These are phyloP conservation scores for Spathaspora arborariae DNA, from an alignment of 805 yeast species.

Conservation along the genomic window DNA sequence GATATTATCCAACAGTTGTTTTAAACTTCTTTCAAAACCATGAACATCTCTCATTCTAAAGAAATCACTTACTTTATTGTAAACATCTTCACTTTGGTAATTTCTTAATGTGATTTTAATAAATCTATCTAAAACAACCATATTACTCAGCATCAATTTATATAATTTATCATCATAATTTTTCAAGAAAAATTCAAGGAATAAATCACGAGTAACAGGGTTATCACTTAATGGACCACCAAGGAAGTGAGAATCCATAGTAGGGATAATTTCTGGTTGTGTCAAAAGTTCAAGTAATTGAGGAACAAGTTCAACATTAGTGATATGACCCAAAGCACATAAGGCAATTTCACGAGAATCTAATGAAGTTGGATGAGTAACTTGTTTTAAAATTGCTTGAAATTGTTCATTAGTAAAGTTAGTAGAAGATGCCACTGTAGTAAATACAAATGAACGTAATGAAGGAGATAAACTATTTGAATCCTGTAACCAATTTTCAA, in stretches of 20 bases:
- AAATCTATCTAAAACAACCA: constrained; percentile 50
- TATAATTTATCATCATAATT: constrained; percentile 45
- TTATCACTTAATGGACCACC: constrained; percentile 47
- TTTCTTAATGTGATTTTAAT: constrained; percentile 36
- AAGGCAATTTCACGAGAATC: constrained; percentile 59
- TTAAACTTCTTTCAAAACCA: constrained; percentile 53
- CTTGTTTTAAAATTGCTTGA: constrained; percentile 43
- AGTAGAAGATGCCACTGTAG: constrained; percentile 39
- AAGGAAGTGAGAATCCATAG: constrained; percentile 58
- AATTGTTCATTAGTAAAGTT: constrained; percentile 29
- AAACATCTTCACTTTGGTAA: constrained; percentile 33
- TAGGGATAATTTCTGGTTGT: constrained; percentile 43
- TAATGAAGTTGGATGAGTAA: constrained; percentile 46
- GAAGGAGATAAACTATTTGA: constrained; percentile 38
- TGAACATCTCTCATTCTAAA: constrained; percentile 30
- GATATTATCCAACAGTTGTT: constrained; percentile 55
- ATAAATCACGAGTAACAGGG: constrained; percentile 34
- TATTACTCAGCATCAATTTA: constrained; percentile 43
- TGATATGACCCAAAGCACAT: constrained; percentile 48
- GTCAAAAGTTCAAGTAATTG: constrained; percentile 38
- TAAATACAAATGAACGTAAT: constrained; percentile 39
- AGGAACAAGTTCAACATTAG: constrained; percentile 32
- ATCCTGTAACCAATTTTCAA: constrained; percentile 18
- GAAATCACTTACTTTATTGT: constrained; percentile 27
- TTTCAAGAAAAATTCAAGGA: constrained; percentile 48